phyloP scores from a whole-genome alignment of 2,329 filamentous ascomycete species.

The Cylindrodendrum hubeiense region DNA sequence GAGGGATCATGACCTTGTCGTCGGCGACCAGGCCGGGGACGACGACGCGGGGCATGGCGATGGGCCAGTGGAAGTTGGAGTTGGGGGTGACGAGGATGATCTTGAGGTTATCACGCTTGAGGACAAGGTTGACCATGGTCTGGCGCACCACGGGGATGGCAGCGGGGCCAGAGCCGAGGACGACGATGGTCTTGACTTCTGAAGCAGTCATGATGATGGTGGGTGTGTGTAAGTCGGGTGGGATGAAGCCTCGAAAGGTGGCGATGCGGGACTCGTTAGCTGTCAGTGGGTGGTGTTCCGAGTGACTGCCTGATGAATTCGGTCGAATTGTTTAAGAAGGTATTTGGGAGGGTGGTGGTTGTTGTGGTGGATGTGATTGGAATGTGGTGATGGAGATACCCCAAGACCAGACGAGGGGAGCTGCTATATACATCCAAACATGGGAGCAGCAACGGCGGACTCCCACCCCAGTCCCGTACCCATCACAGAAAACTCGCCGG shows the following conservation, averaged over 20 bases:
- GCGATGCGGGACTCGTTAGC: not conserved
- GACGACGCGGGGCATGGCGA: constrained; percentile 61
- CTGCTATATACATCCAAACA: constrained; percentile 3
- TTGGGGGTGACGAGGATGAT: constrained; percentile 61
- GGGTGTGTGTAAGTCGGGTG: constrained; percentile 14
- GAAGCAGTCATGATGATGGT: constrained; percentile 31
- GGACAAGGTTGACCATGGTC: constrained; percentile 58
- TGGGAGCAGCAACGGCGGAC: not conserved
- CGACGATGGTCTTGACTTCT: constrained; percentile 56
- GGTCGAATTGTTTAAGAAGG: not conserved
- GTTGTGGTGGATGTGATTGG: not conserved
- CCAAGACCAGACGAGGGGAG: not conserved
- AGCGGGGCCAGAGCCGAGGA: constrained; percentile 62
- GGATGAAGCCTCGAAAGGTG: not conserved
- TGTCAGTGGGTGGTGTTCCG: not conserved
- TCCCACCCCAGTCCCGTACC: not conserved
- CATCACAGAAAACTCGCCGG: not conserved
- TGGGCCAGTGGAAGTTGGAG: constrained; percentile 62
- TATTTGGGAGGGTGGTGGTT: not conserved
- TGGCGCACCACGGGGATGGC: constrained; percentile 64
- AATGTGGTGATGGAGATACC: not conserved
- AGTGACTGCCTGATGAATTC: not conserved
- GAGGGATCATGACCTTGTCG: constrained; percentile 49
- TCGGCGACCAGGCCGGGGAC: constrained; percentile 61
- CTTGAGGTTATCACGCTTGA: constrained; percentile 55